These are phyloP conservation scores for Pseudomonodictys pantanalensis DNA, from an alignment of 495 filamentous ascomycete species.

Conservation along the genomic window DNA sequence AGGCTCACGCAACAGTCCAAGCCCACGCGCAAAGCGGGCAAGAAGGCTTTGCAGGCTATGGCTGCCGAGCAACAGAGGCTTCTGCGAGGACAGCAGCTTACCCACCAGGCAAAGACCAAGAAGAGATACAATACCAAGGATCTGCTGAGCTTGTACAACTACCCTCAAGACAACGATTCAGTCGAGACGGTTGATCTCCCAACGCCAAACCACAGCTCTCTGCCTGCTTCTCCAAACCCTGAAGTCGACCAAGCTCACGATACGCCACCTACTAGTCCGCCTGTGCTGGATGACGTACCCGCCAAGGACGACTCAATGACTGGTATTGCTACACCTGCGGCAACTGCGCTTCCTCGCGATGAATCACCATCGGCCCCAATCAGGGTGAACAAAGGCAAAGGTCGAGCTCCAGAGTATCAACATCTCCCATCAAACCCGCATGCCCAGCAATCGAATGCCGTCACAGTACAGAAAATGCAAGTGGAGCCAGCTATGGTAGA, in stretches of 20 bases:
- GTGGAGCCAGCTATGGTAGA: slow-evolving; percentile 15
- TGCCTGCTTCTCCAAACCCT: slow-evolving; percentile 44
- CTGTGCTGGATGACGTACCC: slow-evolving; percentile 10
- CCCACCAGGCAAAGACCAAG: slow-evolving; percentile 85
- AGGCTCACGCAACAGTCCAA: slow-evolving; percentile 44
- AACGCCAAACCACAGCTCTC: slow-evolving; percentile 21
- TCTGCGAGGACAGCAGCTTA: slow-evolving; percentile 81
- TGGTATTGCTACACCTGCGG: neutral
- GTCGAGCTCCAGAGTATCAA: slow-evolving; percentile 27
- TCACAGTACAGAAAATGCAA: slow-evolving; percentile 4
- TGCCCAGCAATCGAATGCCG: slow-evolving; percentile 42
- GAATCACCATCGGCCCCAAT: slow-evolving; percentile 19
- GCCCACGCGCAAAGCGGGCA: slow-evolving; percentile 82
- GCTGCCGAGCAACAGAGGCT: slow-evolving; percentile 87
- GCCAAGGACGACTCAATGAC: neutral
- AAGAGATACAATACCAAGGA: slow-evolving; percentile 87
- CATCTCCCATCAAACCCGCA: slow-evolving; percentile 28
- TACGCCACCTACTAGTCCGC: slow-evolving; percentile 46
- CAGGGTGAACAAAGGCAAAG: slow-evolving; percentile 53
- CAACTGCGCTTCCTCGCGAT: neutral
- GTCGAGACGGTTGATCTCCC: slow-evolving; percentile 16
- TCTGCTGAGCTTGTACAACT: slow-evolving; percentile 82
- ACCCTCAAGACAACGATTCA: slow-evolving; percentile 46
- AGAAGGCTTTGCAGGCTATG: slow-evolving; percentile 96
- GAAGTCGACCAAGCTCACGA: slow-evolving; percentile 47